Conservation (phyloP, 345 rosid genomes). For the Gossypium arboreum region DNA sequence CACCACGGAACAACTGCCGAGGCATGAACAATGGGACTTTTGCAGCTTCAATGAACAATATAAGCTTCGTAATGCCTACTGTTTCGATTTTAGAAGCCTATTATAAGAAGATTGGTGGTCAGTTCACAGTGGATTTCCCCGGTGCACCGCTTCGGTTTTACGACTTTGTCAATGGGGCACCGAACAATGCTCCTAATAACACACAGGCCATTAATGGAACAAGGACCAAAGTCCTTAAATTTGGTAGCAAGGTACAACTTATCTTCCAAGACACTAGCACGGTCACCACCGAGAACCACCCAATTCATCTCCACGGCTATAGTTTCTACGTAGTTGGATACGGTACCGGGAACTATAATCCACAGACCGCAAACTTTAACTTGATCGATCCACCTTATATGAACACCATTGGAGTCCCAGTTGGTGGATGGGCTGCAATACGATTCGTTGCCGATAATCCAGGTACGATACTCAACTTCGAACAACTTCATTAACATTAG, state of each 20-base stretch:
- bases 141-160: conserved; percentile 57
- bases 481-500: background rate
- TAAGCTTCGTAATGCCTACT: conserved; percentile 60
- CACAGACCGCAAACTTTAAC: conserved; percentile 46
- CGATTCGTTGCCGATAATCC: conserved; percentile 72
- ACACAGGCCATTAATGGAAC: conserved; percentile 67
- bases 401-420: conserved; percentile 85
- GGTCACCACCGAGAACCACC: conserved; percentile 73
- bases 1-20: conserved; percentile 50
- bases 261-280: conserved; percentile 76
- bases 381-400: conserved; percentile 73
- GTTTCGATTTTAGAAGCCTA: conserved; percentile 69
- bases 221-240: conserved; percentile 55
- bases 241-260: conserved; percentile 61
- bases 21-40: conserved; percentile 46
- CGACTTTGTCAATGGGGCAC: conserved; percentile 80
- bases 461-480: conserved; percentile 29
- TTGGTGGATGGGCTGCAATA: conserved; percentile 87
- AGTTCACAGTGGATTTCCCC: conserved; percentile 71
- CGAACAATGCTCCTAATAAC: conserved; percentile 57
- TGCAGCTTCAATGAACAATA: conserved; percentile 85
- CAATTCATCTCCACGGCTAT: conserved; percentile 85
- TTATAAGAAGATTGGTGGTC: conserved; percentile 51
- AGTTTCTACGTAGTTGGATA: conserved; percentile 81
- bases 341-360: conserved; percentile 62